Base-by-base conservation (phyloP, 768 basidiomycete genomes). In the Hortiboletus campestris region DNA sequence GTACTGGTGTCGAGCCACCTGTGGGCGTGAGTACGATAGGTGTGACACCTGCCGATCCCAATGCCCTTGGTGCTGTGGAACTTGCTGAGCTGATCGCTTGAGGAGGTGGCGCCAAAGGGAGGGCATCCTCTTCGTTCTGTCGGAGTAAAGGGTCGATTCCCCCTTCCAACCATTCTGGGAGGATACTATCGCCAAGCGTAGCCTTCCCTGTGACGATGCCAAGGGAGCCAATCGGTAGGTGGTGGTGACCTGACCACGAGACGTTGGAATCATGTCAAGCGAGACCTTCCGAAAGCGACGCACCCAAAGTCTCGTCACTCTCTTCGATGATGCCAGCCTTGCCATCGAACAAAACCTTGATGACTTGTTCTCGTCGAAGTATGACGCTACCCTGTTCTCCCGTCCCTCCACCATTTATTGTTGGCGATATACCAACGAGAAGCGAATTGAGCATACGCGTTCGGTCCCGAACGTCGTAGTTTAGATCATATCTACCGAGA, bases 381-480 rank as follows among this genome's bases (percentile, higher is more conserved):
- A 93, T 77, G 29, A 97, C 93, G 3, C 92, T 86, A 11, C 83
- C 80, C 22, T 81, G 72, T 38, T 80, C 80, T 52, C 81, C 82
- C 17, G 67, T 67, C 14, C 70, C 71, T 12, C 69, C 70, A 35
- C 72, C 74, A 17, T 60, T 56, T 29, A 73, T 65, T n/a, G 70
- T 67, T 8, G 83, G 63, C 13, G 61, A 69, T 14, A 83, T 73
- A 34, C 90, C 86, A 3, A 74, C 69, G 16, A 96, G 77, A 14
- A 98, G 78, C 6, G 86, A 81, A 17, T 77, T 73, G 28, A 97
- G 69, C 81, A 94, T 87, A 48, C 96, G 82, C 6, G 85, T 86
- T 25, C 95, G 86, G 68, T 98, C 97, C 32, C 97, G 81, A 34
- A 98, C 88, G 64, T 97, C 93, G 71, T 91, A 96, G 64, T 89